Evolutionary conservation across 805 yeast species (phyloP).

Genomic region (Tetrapisispora taiwanensis): DNA sequence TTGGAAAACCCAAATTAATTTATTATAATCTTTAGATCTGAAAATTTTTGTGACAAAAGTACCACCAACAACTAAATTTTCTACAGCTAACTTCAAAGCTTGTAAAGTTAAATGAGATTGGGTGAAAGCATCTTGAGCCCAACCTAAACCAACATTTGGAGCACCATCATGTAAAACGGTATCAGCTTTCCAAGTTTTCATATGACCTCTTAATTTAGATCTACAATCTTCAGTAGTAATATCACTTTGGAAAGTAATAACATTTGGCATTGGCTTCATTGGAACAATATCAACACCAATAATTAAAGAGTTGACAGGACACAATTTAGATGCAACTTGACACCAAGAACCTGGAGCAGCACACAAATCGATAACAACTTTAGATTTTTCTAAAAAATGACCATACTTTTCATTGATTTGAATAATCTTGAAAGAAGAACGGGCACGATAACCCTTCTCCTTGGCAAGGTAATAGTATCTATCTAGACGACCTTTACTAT

Average conservation of each 20-base stretch:
- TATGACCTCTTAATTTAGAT: conserved; percentile 84
- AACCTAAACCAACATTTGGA: conserved; percentile 98
- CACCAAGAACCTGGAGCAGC: conserved; percentile 99
- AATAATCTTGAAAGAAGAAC: conserved; percentile 91
- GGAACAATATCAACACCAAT: conserved; percentile 99
- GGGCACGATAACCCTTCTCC: conserved; percentile 97
- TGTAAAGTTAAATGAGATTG: conserved; percentile 93
- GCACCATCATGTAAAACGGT: conserved; percentile 99
- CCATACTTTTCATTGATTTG: conserved; percentile 96
- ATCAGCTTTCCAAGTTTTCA: conserved; percentile 98
- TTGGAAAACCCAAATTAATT: conserved; percentile 93
- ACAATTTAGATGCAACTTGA: conserved; percentile 89
- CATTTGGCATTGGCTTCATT: conserved; percentile 90
- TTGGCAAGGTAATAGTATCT: conserved; percentile 93
- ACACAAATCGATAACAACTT: conserved; percentile 94
- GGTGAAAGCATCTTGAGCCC: conserved; percentile 99
- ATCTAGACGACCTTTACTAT: conserved; percentile 98
- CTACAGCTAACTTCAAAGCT: conserved; percentile 89
- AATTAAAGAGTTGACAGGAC: conserved; percentile 87
- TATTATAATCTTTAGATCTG: conserved; percentile 97
- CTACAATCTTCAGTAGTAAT: conserved; percentile 98
- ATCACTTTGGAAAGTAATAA: conserved; percentile 90
- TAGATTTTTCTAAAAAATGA: conserved; percentile 85
- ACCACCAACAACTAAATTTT: conserved; percentile 84
- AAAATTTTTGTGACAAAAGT: conserved; percentile 93